Evolutionary conservation across 768 basidiomycete genomes (phyloP).

Genomic region (Leccinum imitatum): DNA sequence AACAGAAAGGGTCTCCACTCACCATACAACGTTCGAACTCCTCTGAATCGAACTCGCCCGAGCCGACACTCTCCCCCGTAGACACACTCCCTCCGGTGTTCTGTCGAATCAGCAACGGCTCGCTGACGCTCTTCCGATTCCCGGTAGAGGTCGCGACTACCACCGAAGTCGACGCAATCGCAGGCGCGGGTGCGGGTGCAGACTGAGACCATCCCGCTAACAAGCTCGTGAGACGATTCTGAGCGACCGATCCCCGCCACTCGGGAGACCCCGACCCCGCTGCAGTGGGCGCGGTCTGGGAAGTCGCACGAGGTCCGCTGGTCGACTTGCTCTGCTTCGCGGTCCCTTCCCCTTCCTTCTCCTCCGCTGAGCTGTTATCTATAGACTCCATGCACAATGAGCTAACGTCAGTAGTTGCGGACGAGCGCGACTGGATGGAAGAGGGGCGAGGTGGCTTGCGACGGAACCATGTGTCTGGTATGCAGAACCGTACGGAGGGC

Average conservation of each 20-base stretch:
- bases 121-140: slow-evolving; percentile 67
- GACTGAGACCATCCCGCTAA: slow-evolving; percentile 65
- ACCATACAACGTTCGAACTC: slow-evolving; percentile 76
- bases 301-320: slow-evolving; percentile 24
- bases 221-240: slow-evolving; percentile 60
- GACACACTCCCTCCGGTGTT: slow-evolving; percentile 35
- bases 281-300: slow-evolving; percentile 11
- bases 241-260: slow-evolving; percentile 54
- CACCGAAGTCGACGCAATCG: slow-evolving; percentile 30
- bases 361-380: slow-evolving; percentile 30
- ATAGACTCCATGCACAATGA: background rate
- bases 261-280: slow-evolving; percentile 42
- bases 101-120: slow-evolving; percentile 60
- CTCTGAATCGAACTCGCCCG: slow-evolving; percentile 36
- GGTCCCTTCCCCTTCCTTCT: slow-evolving; percentile 52
- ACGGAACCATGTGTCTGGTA: slow-evolving; percentile 81
- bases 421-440: slow-evolving; percentile 50
- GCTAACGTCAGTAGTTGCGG: slow-evolving; percentile 48
- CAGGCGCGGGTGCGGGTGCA: slow-evolving; percentile 31
- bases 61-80: slow-evolving; percentile 29
- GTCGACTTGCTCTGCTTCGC: slow-evolving; percentile 49
- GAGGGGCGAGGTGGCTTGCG: slow-evolving; percentile 57
- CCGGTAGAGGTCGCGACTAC: slow-evolving; percentile 32
- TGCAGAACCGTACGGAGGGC: slow-evolving; percentile 54
- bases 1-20: slow-evolving; percentile 18